A percentile compares a stretch with the other conserved stretches of the same genome.
Evolutionary conservation across 768 basidiomycete species (phyloP).

Genomic region (Wakefieldia striispora): DNA sequence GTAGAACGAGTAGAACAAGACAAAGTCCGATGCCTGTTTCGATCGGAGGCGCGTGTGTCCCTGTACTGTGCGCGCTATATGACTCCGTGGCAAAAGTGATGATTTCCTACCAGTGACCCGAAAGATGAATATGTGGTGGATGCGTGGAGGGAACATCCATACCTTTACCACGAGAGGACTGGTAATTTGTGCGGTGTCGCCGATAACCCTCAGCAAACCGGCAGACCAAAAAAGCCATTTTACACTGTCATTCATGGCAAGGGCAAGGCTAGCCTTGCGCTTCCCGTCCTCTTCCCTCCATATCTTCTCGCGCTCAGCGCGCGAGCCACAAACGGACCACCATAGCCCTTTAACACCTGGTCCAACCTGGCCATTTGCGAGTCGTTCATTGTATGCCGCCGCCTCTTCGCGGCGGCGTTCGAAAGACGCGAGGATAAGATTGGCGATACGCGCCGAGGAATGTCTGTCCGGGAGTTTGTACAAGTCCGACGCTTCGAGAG

Average conservation of each 20-base stretch:
- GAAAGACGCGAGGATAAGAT: conserved; percentile 63
- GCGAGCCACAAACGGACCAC: conserved; percentile 56
- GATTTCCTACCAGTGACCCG: conserved; percentile 54
- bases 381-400: conserved; percentile 64
- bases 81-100: conserved; percentile 68
- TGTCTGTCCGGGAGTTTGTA: conserved; percentile 71
- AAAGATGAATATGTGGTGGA: neutral
- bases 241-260: conserved; percentile 75
- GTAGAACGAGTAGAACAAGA: conserved; percentile 65
- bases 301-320: conserved; percentile 53
- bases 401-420: conserved; percentile 56
- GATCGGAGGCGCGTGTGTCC: conserved; percentile 38
- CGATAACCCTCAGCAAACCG: conserved; percentile 56
- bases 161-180: conserved; percentile 80
- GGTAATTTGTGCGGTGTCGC: conserved; percentile 70
- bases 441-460: conserved; percentile 57
- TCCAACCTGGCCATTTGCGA: conserved; percentile 62
- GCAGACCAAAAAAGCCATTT: conserved; percentile 77
- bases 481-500: conserved; percentile 77
- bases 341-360: conserved; percentile 52
- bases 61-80: conserved; percentile 45
- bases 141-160: neutral
- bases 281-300: conserved; percentile 67
- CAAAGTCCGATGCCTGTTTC: conserved; percentile 70
- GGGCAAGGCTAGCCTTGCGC: conserved; percentile 57